Base-by-base conservation (phyloP, 2,329 filamentous ascomycete genomes). In the Xylariaceae sp. region DNA sequence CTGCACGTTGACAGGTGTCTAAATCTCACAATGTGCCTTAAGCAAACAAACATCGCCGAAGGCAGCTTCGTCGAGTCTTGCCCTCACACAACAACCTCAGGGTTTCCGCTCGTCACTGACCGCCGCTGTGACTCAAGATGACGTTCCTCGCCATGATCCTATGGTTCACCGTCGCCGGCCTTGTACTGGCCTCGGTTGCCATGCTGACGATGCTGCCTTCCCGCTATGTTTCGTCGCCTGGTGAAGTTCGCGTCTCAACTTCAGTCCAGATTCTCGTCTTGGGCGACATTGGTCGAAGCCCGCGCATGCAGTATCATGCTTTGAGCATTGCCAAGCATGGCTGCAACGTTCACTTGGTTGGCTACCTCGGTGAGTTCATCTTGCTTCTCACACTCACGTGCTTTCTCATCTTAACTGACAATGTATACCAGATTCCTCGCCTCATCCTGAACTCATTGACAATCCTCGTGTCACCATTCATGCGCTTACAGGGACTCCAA, bases 291-390 rank as follows among this genome's bases (percentile, higher is more conserved):
- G 94, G 94, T 36, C 83, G 91, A 41, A 97, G 92, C 66, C 94
- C 94, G 44, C 89, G 94, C 49, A 99, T 99, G 92, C 91, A 97
- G 66, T 97, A 99, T 62, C 94, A 99, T 78, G 92, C 92, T 17
- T 75, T 96, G 59, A 97, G 92, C 66, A 84, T 97, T 62, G 89
- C 90, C 38, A 87, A 85, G 61, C 84, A 90, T 63, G 89, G 89
- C 19, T 86, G 84, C 6, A 77, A 78, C 32, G 92, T 96, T 17
- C 85, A 92, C 65, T 73, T 99, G 11, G 85, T 99, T 59, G 94
- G 92, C 41, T 97, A 96, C 66, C 77, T 86, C 66, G 89, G 90
- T 91, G 67, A 54, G 65, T 46, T 42, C 22, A 30, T 35, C 22
- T 15, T 10, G 22, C 19, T 27, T 22, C 27, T 35, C 19, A 18